Evolutionary conservation across 2,329 filamentous ascomycete species (phyloP), one percentile per base, ranked within the genome.

Genomic region (Orbilia quercus): DNA sequence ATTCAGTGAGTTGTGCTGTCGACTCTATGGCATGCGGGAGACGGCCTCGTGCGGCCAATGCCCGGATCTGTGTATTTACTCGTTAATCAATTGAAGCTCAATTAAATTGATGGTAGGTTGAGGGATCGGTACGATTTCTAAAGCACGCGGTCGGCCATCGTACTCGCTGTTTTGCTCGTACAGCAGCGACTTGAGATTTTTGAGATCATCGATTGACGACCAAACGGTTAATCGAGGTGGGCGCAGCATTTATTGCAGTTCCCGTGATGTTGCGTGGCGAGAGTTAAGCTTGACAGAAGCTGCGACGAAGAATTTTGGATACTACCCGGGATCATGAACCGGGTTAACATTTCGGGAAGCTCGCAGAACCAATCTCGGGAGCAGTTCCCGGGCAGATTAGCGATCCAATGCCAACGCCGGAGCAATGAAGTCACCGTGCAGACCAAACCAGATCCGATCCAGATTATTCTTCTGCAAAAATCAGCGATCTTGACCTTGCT

Each of bases 1-100:
- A 90, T 73, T 90, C 87, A 76, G 87, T 86, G 70, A 95, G 83
- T 75, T 92, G 85, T 1, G 89, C 89, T 44, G 91, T 93, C 36
- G 89, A 90, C 81, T 94, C 91, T 60, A 94, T 86, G 80, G 92
- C 84, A 82, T 94, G 89, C 62, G 91, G 91, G 74, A 92, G 90
- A 77, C 87, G 87, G 75, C 88, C 88, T 79, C 90, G 86, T 78
- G 89, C 85, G 84, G 90, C 87, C 89, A 89, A 90, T 81, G 76
- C 77, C 28, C 62, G 62, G 51, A 78, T 72, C 76, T 78, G 48
- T 22, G 20, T 22, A 14, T 28, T 55, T 55, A 65, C 16, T 48
- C 28, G 18, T 64, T 54, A 44, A 20, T 6, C 36, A 28, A 23
- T 28, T 44, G 14, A 3, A 18, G 11, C 4, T 23, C 2, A 6